Base-by-base conservation (phyloP, 2,329 filamentous ascomycete species). In the Periconia macrospinosa region DNA sequence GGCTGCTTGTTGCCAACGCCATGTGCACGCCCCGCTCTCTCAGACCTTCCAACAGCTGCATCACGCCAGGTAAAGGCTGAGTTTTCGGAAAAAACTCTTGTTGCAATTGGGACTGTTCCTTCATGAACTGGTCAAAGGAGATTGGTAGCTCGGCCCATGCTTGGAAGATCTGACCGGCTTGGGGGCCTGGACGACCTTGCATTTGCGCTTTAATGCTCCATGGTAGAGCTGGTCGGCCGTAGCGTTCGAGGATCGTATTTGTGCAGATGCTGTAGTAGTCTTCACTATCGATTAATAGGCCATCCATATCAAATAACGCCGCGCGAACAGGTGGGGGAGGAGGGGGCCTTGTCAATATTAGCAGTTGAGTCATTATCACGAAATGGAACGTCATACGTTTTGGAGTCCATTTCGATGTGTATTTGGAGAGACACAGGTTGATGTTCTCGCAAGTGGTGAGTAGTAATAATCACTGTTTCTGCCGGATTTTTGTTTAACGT, bases 221-320 rank as follows among this genome's bases (percentile, higher is more conserved):
- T 1, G 94, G 93, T n/a, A 97, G 80, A 14, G 78, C 72, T 1
- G 90, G 88, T 47, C 85, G 86, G 66, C 82, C 52, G 74, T 94
- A 91, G 69, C 89, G 86, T 52, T 82, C 80, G 40, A 99, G 86
- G 37, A 97, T 83, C 20, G 85, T 80, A 76, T 99, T 97, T 56
- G 92, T 89, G 75, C 90, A 89, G 23, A 84, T 72, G 0, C 91
- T 94, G 80, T 97, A 97, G 54, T 86, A 79, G 69, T 97, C 94
- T 79, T 97, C 94, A 33, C 90, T 92, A 76, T 97, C 87, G 70
- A 99, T 89, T 18, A 99, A 85, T 35, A 99, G 87, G 56, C 94
- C 94, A 75, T 99, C 94, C 92, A 97, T 97, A 80, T 99, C 94
- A 74, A 99, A 97, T 60, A 99, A 87, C 75, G 92, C 97, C 63